Conservation (phyloP, 176 grass and related monocot species). For the Aegilops bicornis region DNA sequence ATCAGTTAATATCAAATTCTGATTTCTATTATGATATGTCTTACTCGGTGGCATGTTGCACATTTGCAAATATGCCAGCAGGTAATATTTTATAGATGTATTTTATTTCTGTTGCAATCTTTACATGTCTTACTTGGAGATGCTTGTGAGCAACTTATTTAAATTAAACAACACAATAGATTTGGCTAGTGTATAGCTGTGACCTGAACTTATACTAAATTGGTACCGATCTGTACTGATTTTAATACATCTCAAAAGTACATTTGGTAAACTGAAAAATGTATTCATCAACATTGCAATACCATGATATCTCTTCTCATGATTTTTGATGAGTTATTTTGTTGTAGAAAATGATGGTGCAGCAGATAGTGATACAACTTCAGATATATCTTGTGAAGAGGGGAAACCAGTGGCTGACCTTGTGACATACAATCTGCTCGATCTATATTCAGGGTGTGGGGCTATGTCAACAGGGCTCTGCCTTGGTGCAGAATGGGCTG, state of each 20-base stretch:
- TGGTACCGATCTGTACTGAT: not conserved
- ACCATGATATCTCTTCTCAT: not conserved
- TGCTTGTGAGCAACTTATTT: not conserved
- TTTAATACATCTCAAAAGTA: not conserved
- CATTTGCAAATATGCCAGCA: slow-evolving; percentile 50
- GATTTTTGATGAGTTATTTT: not conserved
- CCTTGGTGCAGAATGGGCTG: slow-evolving; percentile 45
- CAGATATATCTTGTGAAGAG: slow-evolving; percentile 46
- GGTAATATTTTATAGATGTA: slow-evolving; percentile 30
- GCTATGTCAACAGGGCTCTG: slow-evolving; percentile 70
- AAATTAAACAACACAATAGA: not conserved
- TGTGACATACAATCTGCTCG: slow-evolving; percentile 22
- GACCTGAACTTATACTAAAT: not conserved
- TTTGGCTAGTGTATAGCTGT: not conserved
- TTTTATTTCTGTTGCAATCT: not conserved
- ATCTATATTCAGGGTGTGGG: slow-evolving; percentile 71
- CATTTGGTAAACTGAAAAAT: not conserved
- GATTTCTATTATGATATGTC: slow-evolving; percentile 74
- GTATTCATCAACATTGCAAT: not conserved
- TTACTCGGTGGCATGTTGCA: slow-evolving; percentile 50
- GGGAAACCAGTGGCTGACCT: not conserved
- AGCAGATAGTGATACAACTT: slow-evolving; percentile 27
- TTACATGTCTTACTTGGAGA: no score
- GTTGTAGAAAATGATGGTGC: slow-evolving; percentile 35
- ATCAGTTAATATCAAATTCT: slow-evolving; percentile 31